phyloP scores from a whole-genome alignment of 2,329 filamentous ascomycete species.

The Trichoderma guizhouense region DNA sequence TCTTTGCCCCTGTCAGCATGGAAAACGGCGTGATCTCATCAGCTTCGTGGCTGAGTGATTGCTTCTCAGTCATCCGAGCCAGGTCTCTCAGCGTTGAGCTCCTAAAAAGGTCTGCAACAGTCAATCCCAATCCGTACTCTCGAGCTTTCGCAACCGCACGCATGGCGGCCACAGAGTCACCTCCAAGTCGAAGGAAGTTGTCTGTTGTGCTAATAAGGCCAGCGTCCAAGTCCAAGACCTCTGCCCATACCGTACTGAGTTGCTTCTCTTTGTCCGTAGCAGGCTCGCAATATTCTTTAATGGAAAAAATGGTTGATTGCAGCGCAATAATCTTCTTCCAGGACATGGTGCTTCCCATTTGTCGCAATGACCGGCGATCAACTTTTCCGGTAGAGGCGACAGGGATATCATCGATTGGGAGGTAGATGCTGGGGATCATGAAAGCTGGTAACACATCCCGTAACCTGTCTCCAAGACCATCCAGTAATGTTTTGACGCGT shows the following conservation, averaged over 20 bases:
- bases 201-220: not conserved
- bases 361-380: not conserved
- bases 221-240: not conserved
- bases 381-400: not conserved
- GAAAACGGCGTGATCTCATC: not conserved
- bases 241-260: not conserved
- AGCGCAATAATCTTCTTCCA: not conserved
- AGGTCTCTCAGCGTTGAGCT: not conserved
- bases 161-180: conserved; percentile 7
- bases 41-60: not conserved
- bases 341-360: not conserved
- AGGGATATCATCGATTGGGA: not conserved
- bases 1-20: not conserved
- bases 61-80: not conserved
- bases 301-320: not conserved
- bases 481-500: not conserved
- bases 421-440: conserved; percentile 3
- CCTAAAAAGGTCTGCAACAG: conserved; percentile 7
- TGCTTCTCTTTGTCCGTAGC: not conserved
- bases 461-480: not conserved
- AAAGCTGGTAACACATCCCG: not conserved
- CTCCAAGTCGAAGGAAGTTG: conserved; percentile 1
- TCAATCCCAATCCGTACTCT: not conserved
- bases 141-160: conserved; percentile 1
- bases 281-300: not conserved